These are phyloP conservation scores for Elsinoe batatas DNA, from an alignment of 2,329 filamentous ascomycete genomes.

Conservation along the genomic window DNA sequence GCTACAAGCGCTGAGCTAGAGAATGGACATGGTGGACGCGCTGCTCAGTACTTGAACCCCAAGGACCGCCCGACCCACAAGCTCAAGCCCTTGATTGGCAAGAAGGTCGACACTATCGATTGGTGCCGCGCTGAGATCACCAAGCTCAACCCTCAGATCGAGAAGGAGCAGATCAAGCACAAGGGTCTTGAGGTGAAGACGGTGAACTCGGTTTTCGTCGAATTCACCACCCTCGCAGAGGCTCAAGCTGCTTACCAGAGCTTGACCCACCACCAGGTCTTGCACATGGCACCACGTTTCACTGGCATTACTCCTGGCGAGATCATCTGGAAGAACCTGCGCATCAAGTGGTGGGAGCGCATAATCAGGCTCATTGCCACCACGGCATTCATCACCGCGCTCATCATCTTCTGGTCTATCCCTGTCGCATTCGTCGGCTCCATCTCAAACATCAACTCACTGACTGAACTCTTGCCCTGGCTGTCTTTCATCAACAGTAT, in stretches of 20 bases:
- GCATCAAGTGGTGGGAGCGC: conserved; percentile 77
- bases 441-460: conserved; percentile 71
- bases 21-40: conserved; percentile 55
- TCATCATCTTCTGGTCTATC: conserved; percentile 81
- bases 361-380: conserved; percentile 56
- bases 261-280: conserved; percentile 72
- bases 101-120: conserved; percentile 90
- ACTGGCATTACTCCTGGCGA: conserved; percentile 75
- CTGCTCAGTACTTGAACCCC: conserved; percentile 52
- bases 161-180: conserved; percentile 58
- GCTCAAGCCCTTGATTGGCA: conserved; percentile 60
- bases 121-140: conserved; percentile 74
- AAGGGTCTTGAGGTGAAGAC: conserved; percentile 45
- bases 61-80: conserved; percentile 71
- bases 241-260: conserved; percentile 83
- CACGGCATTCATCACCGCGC: conserved; percentile 59
- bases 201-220: conserved; percentile 75
- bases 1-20: conserved; percentile 21
- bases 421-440: conserved; percentile 70
- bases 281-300: conserved; percentile 78
- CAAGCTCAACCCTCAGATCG: conserved; percentile 61
- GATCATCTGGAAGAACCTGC: conserved; percentile 78
- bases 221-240: conserved; percentile 72
- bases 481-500: conserved; percentile 64
- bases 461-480: conserved; percentile 43